Base-by-base conservation (phyloP, 2,329 filamentous ascomycete species). In the Pseudogymnoascus verrucosus region DNA sequence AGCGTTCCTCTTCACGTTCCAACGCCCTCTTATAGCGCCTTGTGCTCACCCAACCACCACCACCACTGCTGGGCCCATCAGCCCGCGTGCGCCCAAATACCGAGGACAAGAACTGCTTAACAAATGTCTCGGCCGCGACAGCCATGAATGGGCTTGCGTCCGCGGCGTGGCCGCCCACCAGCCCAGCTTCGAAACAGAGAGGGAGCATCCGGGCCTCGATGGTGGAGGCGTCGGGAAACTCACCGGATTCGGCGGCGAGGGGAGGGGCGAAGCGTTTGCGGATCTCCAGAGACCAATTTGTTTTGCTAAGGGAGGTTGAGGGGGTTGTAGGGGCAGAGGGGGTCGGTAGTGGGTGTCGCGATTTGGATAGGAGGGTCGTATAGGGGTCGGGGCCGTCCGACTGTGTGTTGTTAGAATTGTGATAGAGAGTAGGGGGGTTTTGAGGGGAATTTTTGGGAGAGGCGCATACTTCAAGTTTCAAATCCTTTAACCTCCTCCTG, bases 21-120 rank as follows among this genome's bases (percentile, higher is more conserved):
- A 96, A 80, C 72, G 91, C 89, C 64, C 84, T 82, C 67, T 85
- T 86, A 75, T 93, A 97, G 64, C 85, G 87, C 68, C 88, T 84
- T 2, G 91, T 96, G 73, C 92, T 88, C 64, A 97, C 84, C 80
- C 89, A 90, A 37, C 81, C 82, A 44, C 84, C 84, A 44, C 86
- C 87, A 36, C 85, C 80, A 65, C 86, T 82, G 31, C 85, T 85
- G 2, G 85, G 84, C 0, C 84, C 85, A 69, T 89, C 89, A 69
- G 83, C 84, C 65, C 84, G 79, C 1, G 86, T 88, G 61, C 85
- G 83, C 66, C 82, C 83, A 67, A 88, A 87, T 6, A 89, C 80
- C 5, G 83, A 80, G 1, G 85, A 82, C 63, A 89, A 75, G 16
- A 87, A 77, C 70, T 89, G 85, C 68, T 89, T 89, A 67, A 89